Base-by-base conservation (phyloP, 139 green algal genomes). In the Chlamydomonas eustigma region DNA sequence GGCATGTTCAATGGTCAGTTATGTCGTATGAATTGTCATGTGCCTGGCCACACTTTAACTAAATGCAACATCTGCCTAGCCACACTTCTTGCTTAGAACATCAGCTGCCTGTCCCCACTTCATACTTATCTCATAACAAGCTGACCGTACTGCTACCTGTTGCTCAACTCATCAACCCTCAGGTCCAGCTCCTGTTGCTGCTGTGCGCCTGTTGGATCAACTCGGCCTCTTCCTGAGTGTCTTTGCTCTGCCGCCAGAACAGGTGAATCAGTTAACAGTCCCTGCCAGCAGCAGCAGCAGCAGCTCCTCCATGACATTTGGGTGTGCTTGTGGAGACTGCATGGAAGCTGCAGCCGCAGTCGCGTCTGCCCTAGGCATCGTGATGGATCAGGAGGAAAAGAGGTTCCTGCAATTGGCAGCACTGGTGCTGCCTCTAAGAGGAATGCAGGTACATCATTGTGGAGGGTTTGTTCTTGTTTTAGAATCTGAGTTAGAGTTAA, bases 1-100 rank as follows among this genome's bases (percentile, higher is more conserved):
- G 90, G 89, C 64, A 96, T 96, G 91, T 81, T 96, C 71, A 83
- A 90, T 31, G 84, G 86, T 89, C n/a, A n/a, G n/a, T n/a, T n/a
- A n/a, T n/a, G n/a, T n/a, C n/a, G n/a, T n/a, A n/a, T n/a, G n/a
- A n/a, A n/a, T n/a, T n/a, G n/a, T n/a, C n/a, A n/a, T n/a, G n/a
- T n/a, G n/a, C n/a, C n/a, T n/a, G n/a, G n/a, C n/a, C n/a, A n/a
- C n/a, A n/a, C n/a, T n/a, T n/a, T n/a, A n/a, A n/a, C n/a, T n/a
- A n/a, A n/a, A n/a, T n/a, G n/a, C n/a, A n/a, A n/a, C n/a, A n/a
- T n/a, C n/a, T n/a, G n/a, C n/a, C n/a, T n/a, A n/a, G n/a, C n/a
- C n/a, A n/a, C n/a, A n/a, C n/a, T n/a, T n/a, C n/a, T n/a, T n/a
- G n/a, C n/a, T n/a, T n/a, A n/a, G n/a, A n/a, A n/a, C n/a, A n/a